phyloP scores from a whole-genome alignment of 352 stramenopile species.

The Phytophthora sp. region DNA sequence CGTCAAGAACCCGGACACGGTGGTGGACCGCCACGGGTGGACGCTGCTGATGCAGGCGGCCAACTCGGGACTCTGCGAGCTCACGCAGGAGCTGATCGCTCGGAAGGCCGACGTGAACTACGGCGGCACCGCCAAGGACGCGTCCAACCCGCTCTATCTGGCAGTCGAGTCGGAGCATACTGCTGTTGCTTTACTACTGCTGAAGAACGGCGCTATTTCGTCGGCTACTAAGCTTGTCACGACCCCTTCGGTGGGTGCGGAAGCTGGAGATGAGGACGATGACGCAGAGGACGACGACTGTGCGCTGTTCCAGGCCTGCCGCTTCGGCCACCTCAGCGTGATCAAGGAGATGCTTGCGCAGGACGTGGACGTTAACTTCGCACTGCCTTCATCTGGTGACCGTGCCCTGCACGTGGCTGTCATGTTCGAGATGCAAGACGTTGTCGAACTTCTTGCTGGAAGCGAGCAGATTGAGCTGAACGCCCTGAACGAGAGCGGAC shows the following conservation, averaged over 20 bases:
- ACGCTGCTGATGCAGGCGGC: slow-evolving; percentile 87
- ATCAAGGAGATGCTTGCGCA: slow-evolving; percentile 81
- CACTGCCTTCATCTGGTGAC: slow-evolving; percentile 66
- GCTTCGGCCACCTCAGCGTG: slow-evolving; percentile 66
- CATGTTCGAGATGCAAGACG: slow-evolving; percentile 86
- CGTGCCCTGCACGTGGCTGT: slow-evolving; percentile 78
- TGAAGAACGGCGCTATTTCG: slow-evolving; percentile 68
- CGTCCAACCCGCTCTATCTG: slow-evolving; percentile 71
- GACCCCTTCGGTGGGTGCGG: slow-evolving; percentile 39
- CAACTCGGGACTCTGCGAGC: slow-evolving; percentile 68
- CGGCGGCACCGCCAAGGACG: slow-evolving; percentile 48
- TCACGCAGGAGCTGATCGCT: slow-evolving; percentile 61
- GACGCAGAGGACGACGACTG: slow-evolving; percentile 68
- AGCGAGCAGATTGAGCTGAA: slow-evolving; percentile 67
- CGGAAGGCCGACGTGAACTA: slow-evolving; percentile 69
- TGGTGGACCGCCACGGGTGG: slow-evolving; percentile 81
- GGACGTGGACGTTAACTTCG: slow-evolving; percentile 75
- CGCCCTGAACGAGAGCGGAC: slow-evolving; percentile 65
- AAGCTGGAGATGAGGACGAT: slow-evolving; percentile 41
- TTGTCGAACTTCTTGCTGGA: slow-evolving; percentile 72
- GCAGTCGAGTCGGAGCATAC: slow-evolving; percentile 80
- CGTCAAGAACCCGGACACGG: slow-evolving; percentile 43
- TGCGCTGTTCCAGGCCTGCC: slow-evolving; percentile 79
- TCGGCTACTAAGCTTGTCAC: slow-evolving; percentile 76
- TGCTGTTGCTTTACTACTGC: slow-evolving; percentile 66